These are phyloP conservation scores for Penicillium glabrum DNA, from an alignment of 2,329 filamentous ascomycete genomes.

Conservation along the genomic window DNA sequence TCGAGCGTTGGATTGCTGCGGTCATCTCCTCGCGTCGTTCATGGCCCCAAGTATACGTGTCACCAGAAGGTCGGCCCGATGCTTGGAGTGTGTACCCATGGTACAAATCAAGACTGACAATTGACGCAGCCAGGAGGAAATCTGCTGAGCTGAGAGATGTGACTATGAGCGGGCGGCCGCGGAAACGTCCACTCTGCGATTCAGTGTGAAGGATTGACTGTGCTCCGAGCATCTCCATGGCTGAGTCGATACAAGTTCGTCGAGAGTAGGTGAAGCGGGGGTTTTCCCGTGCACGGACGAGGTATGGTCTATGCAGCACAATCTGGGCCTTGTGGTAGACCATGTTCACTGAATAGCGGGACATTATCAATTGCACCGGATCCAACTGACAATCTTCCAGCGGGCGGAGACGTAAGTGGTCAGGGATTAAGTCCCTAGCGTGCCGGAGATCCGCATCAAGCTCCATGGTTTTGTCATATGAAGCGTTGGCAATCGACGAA, in stretches of 20 bases:
- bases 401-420: slow-evolving; percentile 73
- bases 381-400: slow-evolving; percentile 74
- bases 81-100: slow-evolving; percentile 47
- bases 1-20: slow-evolving; percentile 67
- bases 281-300: slow-evolving; percentile 74
- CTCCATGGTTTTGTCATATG: slow-evolving; percentile 63
- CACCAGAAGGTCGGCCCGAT: slow-evolving; percentile 34
- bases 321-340: slow-evolving; percentile 87
- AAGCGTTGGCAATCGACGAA: slow-evolving; percentile 42
- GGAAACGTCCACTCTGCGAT: slow-evolving; percentile 68
- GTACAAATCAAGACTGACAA: slow-evolving; percentile 79
- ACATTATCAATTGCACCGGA: slow-evolving; percentile 67
- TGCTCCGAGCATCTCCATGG: slow-evolving; percentile 76
- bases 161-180: slow-evolving; percentile 75
- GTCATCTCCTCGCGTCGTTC: slow-evolving; percentile 71
- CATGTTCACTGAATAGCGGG: slow-evolving; percentile 75
- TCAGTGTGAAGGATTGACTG: slow-evolving; percentile 75
- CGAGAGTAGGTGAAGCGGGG: slow-evolving; percentile 81
- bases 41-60: slow-evolving; percentile 48
- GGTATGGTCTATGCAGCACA: slow-evolving; percentile 83
- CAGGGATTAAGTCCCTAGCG: slow-evolving; percentile 66
- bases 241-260: slow-evolving; percentile 80
- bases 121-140: slow-evolving; percentile 81
- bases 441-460: slow-evolving; percentile 59
- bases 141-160: slow-evolving; percentile 78